Evolutionary conservation across 371 early-diverging fungal genomes (phyloP).

Genomic region (Cokeromyces recurvatus): DNA sequence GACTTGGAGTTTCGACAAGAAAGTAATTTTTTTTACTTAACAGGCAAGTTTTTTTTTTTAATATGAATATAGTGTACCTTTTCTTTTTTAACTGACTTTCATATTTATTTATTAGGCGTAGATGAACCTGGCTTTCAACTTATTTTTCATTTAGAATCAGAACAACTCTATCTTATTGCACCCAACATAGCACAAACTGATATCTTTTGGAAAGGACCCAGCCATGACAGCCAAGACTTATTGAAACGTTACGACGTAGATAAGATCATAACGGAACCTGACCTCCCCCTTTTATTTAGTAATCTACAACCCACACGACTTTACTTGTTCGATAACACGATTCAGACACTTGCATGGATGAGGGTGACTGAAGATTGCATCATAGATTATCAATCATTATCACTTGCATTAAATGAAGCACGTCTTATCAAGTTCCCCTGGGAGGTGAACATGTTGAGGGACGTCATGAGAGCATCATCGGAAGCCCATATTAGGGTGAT

Average conservation of each 20-base stretch:
- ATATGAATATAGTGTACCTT: no score
- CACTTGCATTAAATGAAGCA: constrained; percentile 36
- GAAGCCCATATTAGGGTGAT: constrained; percentile 47
- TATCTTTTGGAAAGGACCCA: constrained; percentile 47
- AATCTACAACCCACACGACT: constrained; percentile 21
- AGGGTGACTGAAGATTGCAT: no score
- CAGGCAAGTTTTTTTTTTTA: constrained; percentile 31
- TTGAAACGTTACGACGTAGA: constrained; percentile 41
- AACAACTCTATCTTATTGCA: constrained; percentile 34
- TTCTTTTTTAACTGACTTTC: not conserved
- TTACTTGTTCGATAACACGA: constrained; percentile 17
- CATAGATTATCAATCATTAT: constrained; percentile 5
- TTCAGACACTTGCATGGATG: not conserved
- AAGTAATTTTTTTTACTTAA: constrained; percentile 50
- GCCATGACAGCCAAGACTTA: constrained; percentile 16
- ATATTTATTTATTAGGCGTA: constrained; percentile 18
- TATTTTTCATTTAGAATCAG: constrained; percentile 30
- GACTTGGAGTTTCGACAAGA: constrained; percentile 51
- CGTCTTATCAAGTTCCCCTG: constrained; percentile 49
- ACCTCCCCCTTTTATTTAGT: constrained; percentile 20
- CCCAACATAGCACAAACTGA: constrained; percentile 36
- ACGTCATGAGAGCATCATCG: constrained; percentile 23
- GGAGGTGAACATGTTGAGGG: constrained; percentile 47
- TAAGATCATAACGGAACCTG: constrained; percentile 30
- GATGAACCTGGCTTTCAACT: constrained; percentile 46